Percentiles rank a stretch among this genome's conserved stretches.
These are phyloP conservation scores for Trypanosoma cruzi DNA, from an alignment of 208 protist species.

Conservation along the genomic window DNA sequence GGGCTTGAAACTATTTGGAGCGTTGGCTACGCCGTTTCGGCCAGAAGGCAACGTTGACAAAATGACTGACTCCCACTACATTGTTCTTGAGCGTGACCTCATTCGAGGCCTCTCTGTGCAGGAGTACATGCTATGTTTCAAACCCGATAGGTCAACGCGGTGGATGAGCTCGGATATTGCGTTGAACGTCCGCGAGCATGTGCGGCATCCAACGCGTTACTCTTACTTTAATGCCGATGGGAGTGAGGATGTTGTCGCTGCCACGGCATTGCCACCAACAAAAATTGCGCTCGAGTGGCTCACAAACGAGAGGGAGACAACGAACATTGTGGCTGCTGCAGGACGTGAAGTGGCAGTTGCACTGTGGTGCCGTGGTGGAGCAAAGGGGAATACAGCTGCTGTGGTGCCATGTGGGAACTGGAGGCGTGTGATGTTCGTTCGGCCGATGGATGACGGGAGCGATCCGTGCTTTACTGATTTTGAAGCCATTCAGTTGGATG, in stretches of 20 bases:
- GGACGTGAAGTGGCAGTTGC: conserved; percentile 52
- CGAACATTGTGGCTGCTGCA: conserved; percentile 63
- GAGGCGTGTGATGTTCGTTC: conserved; percentile 69
- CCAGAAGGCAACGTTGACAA: not conserved
- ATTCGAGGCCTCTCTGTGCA: conserved; percentile 42
- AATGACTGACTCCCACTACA: conserved; percentile 18
- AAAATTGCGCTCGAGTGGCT: conserved; percentile 62
- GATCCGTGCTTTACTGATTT: conserved; percentile 70
- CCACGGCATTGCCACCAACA: conserved; percentile 52
- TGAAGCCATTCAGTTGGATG: conserved; percentile 37
- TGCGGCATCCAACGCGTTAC: conserved; percentile 46
- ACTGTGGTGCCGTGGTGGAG: conserved; percentile 41
- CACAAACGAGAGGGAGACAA: conserved; percentile 40
- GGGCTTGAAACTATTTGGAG: conserved; percentile 42
- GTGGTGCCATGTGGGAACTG: conserved; percentile 55
- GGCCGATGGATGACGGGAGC: conserved; percentile 52
- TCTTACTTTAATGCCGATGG: conserved; percentile 70
- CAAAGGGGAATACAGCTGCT: conserved; percentile 6
- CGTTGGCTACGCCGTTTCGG: not conserved
- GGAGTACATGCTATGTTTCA: conserved; percentile 66
- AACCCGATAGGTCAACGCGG: conserved; percentile 44
- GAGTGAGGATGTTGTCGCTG: conserved; percentile 50
- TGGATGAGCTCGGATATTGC: conserved; percentile 57
- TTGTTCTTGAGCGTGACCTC: conserved; percentile 53
- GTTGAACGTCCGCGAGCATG: conserved; percentile 42